phyloP scores from a whole-genome alignment of 352 stramenopile genomes.

The Pythium oligandrum region DNA sequence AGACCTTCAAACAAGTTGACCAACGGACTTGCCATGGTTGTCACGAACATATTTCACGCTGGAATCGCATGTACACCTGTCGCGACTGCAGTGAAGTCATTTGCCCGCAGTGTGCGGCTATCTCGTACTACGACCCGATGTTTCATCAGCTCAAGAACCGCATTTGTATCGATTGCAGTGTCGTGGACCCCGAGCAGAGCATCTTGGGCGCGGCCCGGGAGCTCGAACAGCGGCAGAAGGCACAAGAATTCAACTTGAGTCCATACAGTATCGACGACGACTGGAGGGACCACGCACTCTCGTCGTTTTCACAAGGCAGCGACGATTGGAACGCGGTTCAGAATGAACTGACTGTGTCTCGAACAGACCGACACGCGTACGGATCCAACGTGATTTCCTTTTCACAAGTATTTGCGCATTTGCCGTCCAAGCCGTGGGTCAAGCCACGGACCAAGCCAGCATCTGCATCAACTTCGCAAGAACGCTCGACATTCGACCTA shows the following conservation, averaged over 20 bases:
- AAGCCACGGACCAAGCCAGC: too few relatives aligned
- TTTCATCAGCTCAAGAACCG: constrained; percentile 42
- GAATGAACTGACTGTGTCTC: too few relatives aligned
- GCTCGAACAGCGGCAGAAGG: neutral
- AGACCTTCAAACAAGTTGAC: constrained; percentile 2
- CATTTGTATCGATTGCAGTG: constrained; percentile 44
- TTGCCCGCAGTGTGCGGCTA: constrained; percentile 54
- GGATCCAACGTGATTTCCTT: too few relatives aligned
- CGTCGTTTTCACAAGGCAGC: too few relatives aligned
- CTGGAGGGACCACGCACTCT: too few relatives aligned
- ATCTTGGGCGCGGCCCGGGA: neutral
- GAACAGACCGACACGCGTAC: too few relatives aligned
- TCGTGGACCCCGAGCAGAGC: neutral
- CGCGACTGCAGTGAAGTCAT: constrained; percentile 58
- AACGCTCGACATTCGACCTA: constrained; percentile 9
- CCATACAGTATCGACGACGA: too few relatives aligned
- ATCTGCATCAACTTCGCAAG: too few relatives aligned
- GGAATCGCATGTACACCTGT: constrained; percentile 52
- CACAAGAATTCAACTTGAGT: neutral
- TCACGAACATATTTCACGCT: constrained; percentile 55
- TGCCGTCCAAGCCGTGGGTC: too few relatives aligned
- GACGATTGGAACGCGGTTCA: too few relatives aligned
- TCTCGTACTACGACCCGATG: constrained; percentile 37
- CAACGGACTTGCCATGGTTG: constrained; percentile 47
- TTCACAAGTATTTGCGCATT: too few relatives aligned